phyloP scores from a whole-genome alignment of 169 alveolate genomes.

The Plasmodium berghei region DNA sequence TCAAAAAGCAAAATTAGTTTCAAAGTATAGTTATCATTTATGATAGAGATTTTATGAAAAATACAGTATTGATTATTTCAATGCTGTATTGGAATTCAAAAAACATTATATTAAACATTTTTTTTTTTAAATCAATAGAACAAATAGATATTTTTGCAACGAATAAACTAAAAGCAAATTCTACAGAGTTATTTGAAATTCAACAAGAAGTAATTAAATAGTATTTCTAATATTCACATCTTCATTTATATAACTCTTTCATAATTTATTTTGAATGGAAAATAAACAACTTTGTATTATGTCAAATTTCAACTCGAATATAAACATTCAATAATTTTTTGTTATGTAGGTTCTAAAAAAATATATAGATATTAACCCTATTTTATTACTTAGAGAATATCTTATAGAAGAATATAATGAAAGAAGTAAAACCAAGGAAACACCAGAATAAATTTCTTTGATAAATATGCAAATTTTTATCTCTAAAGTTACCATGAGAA shows the following conservation, averaged over 20 bases:
- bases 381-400: constrained; percentile 57
- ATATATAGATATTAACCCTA: constrained; percentile 57
- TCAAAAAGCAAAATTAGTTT: no score
- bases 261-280: neutral
- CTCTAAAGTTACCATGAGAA: constrained; percentile 6
- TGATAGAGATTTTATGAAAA: no score
- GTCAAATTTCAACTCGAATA: no score
- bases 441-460: neutral
- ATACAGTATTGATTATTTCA: no score
- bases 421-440: constrained; percentile 9
- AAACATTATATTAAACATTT: neutral
- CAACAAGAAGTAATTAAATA: constrained; percentile 65
- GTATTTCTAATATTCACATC: neutral
- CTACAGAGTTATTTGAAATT: constrained; percentile 54
- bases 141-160: constrained; percentile 55
- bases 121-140: constrained; percentile 23
- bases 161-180: constrained; percentile 17
- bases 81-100: no score
- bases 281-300: no score
- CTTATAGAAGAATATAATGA: constrained; percentile 51
- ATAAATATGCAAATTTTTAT: neutral
- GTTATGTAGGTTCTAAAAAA: constrained; percentile 43
- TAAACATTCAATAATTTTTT: constrained; percentile 4
- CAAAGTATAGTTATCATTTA: no score
- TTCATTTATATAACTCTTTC: neutral